Conservation (phyloP, 1,284 basidiomycete species). For the Puccinia coronata region DNA sequence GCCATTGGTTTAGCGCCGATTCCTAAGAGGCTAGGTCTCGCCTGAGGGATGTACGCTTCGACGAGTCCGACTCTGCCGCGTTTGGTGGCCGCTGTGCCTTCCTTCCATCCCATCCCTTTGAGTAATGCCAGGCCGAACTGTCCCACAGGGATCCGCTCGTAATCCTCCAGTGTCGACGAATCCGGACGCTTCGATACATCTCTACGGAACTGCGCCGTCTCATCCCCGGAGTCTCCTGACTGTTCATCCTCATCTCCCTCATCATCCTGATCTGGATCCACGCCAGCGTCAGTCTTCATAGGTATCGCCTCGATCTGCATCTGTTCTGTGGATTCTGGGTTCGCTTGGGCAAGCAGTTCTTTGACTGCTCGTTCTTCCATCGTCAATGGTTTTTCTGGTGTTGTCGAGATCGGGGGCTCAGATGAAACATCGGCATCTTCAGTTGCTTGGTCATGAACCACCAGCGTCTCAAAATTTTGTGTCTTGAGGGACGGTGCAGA, state of each 20-base stretch:
- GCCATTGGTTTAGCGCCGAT: constrained; percentile 78
- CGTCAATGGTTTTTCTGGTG: constrained; percentile 21
- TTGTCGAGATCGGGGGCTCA: background rate
- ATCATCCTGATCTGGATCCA: background rate
- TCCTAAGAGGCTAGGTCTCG: constrained; percentile 79
- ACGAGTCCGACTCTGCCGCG: constrained; percentile 62
- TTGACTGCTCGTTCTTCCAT: constrained; percentile 37
- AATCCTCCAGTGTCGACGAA: constrained; percentile 75
- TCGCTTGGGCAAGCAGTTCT: constrained; percentile 26
- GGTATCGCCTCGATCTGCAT: constrained; percentile 20
- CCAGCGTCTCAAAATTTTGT: background rate
- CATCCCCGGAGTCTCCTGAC: constrained; percentile 10
- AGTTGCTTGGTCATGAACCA: background rate
- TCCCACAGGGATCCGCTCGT: constrained; percentile 83
- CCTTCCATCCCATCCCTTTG: constrained; percentile 95
- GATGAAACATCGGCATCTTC: background rate
- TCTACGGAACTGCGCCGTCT: constrained; percentile 26
- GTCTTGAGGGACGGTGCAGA: background rate
- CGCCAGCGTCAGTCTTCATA: background rate
- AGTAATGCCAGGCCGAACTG: constrained; percentile 91
- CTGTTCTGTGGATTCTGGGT: background rate
- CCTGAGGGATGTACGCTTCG: constrained; percentile 76
- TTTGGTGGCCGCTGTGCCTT: constrained; percentile 68
- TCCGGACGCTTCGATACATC: constrained; percentile 54
- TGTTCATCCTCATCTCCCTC: background rate